Conservation (phyloP, 805 yeast genomes). For the Zygoascus flipseniorum region DNA sequence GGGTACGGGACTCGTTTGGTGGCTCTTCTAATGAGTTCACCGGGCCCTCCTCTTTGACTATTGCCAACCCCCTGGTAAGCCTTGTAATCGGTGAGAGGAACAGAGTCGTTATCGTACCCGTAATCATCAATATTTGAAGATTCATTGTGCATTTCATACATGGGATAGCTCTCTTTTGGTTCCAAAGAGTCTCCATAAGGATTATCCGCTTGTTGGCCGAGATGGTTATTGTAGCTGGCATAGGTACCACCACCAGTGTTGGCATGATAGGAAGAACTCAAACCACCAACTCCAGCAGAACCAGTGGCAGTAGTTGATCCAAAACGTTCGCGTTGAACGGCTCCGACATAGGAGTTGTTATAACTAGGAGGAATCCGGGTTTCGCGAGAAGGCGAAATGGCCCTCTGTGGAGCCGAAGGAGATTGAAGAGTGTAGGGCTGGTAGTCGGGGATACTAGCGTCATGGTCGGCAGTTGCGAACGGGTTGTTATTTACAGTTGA, state of each 20-base stretch:
- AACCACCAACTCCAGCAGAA: background rate
- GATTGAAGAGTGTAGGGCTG: background rate
- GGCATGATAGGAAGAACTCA: background rate
- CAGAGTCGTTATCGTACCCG: constrained; percentile 13
- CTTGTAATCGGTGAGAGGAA: constrained; percentile 15
- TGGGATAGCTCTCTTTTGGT: constrained; percentile 11
- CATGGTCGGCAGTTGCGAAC: background rate
- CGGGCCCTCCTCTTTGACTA: background rate
- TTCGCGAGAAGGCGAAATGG: background rate
- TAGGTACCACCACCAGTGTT: background rate
- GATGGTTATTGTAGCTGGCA: background rate
- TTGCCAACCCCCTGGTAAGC: background rate
- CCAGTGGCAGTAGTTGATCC: background rate
- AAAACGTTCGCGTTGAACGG: background rate
- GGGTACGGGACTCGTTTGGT: constrained; percentile 15
- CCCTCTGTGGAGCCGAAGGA: background rate
- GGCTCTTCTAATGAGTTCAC: constrained; percentile 4
- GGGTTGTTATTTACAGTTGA: background rate
- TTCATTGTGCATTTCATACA: constrained; percentile 12
- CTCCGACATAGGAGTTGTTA: background rate
- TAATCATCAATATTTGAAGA: constrained; percentile 10
- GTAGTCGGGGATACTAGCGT: background rate
- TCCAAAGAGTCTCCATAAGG: background rate
- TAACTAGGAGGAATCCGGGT: background rate
- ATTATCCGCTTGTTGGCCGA: background rate